Evolutionary conservation across 345 rosid species (phyloP).

Genomic region (Eucalyptus camaldulensis): DNA sequence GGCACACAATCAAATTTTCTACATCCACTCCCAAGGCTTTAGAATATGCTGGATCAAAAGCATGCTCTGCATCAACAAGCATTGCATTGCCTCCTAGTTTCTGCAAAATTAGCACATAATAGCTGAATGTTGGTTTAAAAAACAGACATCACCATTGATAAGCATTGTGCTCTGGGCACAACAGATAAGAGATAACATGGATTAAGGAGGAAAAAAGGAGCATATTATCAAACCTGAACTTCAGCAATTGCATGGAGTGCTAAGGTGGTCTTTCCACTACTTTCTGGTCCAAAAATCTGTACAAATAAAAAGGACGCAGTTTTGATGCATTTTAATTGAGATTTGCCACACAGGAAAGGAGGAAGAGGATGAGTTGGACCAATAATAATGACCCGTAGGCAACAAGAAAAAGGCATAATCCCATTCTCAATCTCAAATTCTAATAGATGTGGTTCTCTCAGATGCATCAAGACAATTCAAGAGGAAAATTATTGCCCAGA

Average conservation of each 20-base stretch:
- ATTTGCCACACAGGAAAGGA: not conserved
- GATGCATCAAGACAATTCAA: not conserved
- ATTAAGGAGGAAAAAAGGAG: not conserved
- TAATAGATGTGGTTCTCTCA: not conserved
- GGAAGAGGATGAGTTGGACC: not conserved
- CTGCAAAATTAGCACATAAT: conserved; percentile 28
- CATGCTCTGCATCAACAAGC: conserved; percentile 99
- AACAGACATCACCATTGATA: not conserved
- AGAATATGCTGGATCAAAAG: conserved; percentile 95
- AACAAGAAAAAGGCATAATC: not conserved
- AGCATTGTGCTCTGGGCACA: not conserved
- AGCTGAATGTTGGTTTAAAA: not conserved
- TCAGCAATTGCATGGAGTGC: conserved; percentile 99
- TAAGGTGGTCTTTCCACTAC: conserved; percentile 92
- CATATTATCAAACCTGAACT: conserved; percentile 54
- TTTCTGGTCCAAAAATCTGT: conserved; percentile 94
- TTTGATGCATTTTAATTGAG: not conserved
- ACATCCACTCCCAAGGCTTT: conserved; percentile 92
- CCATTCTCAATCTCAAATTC: not conserved
- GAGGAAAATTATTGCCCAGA: not conserved
- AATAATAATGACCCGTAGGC: not conserved
- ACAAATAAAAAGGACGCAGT: not conserved
- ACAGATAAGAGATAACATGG: not conserved
- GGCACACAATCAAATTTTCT: conserved; percentile 83
- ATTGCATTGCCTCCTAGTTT: conserved; percentile 92